These are phyloP conservation scores for Carpinus viminea DNA, from an alignment of 306 rosid genomes.

Conservation along the genomic window DNA sequence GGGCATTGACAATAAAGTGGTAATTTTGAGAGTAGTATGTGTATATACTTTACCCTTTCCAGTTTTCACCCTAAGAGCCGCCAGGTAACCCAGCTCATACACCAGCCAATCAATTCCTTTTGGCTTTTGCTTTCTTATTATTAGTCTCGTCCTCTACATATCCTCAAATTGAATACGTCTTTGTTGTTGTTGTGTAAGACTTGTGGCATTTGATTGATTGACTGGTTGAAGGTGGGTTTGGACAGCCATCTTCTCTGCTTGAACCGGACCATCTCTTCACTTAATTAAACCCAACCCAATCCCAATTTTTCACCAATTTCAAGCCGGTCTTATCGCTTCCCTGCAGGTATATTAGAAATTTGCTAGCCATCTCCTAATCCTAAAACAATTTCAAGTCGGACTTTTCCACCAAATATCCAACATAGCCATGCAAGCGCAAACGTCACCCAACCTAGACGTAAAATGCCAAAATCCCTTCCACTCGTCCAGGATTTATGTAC, in stretches of 20 bases:
- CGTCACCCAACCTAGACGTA: neutral
- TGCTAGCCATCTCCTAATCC: too few species aligned
- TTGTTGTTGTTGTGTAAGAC: too few species aligned
- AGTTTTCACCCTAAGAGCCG: neutral
- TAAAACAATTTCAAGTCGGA: too few species aligned
- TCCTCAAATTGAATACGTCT: too few species aligned
- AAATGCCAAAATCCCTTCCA: too few species aligned
- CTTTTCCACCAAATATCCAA: too few species aligned
- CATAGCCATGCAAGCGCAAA: neutral
- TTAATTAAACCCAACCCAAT: conserved; percentile 22
- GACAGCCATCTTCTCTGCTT: conserved; percentile 43
- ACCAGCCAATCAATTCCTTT: neutral
- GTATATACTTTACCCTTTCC: neutral
- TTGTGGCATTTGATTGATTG: neutral
- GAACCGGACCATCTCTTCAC: conserved; percentile 35
- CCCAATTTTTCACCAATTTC: neutral
- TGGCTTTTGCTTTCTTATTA: neutral
- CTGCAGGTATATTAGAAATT: conserved; percentile 30
- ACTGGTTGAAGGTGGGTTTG: conserved; percentile 49
- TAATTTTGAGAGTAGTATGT: too few species aligned
- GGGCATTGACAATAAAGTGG: too few species aligned
- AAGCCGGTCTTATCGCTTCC: conserved; percentile 1
- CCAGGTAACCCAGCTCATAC: neutral
- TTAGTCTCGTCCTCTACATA: neutral
- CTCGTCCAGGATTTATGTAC: neutral